Conservation (phyloP, 306 rosid genomes). For the Rubus parviflorus region DNA sequence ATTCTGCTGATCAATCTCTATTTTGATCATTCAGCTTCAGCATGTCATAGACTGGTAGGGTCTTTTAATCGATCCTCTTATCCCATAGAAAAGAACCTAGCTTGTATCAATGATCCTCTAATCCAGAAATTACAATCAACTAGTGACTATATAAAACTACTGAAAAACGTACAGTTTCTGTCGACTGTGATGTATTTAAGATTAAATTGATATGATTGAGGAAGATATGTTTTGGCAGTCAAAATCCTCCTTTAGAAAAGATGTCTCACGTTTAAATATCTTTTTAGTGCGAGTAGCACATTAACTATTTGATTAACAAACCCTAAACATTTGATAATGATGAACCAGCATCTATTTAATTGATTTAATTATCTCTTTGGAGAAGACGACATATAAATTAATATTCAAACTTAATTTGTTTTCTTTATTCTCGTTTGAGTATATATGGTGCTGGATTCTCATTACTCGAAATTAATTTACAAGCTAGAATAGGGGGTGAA, state of each 20-base stretch:
- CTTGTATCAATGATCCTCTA: not conserved
- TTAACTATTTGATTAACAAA: not conserved
- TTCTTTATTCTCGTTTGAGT: not conserved
- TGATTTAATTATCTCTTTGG: not conserved
- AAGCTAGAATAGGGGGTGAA: too few species aligned
- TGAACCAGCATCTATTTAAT: not conserved
- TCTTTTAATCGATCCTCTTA: not conserved
- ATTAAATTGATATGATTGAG: constrained; percentile 4
- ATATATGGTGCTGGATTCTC: not conserved
- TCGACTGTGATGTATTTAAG: not conserved
- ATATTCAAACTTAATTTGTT: not conserved
- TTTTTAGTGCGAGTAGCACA: not conserved
- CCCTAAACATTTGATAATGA: not conserved
- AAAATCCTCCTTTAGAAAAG: constrained; percentile 5
- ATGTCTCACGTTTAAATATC: not conserved
- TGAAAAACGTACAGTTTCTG: not conserved
- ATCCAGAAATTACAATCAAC: not conserved
- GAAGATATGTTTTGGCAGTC: constrained; percentile 6
- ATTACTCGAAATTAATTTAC: not conserved
- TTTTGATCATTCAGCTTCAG: not conserved
- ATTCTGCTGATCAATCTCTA: too few species aligned
- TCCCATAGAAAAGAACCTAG: not conserved
- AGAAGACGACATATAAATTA: not conserved
- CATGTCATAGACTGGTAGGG: not conserved
- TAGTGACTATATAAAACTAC: not conserved